Evolutionary conservation across 306 rosid species (phyloP), one percentile per base, ranked within the genome.

Genomic region (Castanea crenata): DNA sequence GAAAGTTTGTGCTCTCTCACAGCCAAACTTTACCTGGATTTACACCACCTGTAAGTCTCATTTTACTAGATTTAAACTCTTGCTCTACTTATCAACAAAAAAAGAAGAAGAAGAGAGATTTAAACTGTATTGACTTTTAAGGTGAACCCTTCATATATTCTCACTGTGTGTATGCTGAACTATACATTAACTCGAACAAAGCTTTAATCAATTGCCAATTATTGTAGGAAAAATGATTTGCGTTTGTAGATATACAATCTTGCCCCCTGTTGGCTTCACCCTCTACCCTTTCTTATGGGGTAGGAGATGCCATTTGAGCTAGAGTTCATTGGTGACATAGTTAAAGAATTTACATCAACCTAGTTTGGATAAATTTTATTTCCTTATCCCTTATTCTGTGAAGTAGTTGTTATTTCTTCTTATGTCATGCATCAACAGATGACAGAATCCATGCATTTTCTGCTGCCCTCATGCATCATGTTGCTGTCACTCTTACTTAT

Each of bases 1-100:
- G 94, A 59, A 76, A 86, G 74, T 94, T 94, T 68, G 80, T 88
- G 79, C 81, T 94, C 78, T 72, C 97, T 76, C 97, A 94, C 87
- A 77, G 88, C 25, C 97, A 92, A 84, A 80, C 84, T 41, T 79
- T 92, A 89, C 97, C 97, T 75, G 14, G 80, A 55, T 59, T 85
- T 74, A 89, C 97, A 51, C 99, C 97, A 49, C 97, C 92, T 76
- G 97, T 94, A 65, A 89, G 97, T 89, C 81, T 83, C 87, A 57
- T 25, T 81, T 38, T 65, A 56, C 70, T 74, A 51, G 21, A 74
- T 76, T 10, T 59, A 49, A 55, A 74, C 56, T 57, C 73, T 73
- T 74, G 41, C 29, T 46, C 7, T 38, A 19, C 44, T 38, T 38
- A 38, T 34, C 38, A 34, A 34, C 38, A 35, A 35, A 35, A 32